Base-by-base conservation (phyloP, 306 rosid genomes). In the Vigna trinervia region DNA sequence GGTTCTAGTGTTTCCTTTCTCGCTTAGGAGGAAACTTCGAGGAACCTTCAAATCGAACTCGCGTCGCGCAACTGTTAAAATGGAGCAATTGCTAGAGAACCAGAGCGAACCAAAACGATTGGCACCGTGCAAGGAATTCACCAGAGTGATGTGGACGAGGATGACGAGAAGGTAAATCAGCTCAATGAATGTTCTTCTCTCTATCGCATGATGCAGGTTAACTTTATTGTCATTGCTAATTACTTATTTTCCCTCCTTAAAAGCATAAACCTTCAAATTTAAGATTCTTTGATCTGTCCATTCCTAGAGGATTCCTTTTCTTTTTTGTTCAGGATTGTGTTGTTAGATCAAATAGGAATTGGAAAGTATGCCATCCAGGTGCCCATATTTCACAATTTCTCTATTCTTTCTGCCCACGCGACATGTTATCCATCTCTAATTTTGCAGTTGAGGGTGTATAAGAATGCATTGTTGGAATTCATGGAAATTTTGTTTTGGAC, bases 301-400 rank as follows among this genome's bases (percentile, higher is more conserved):
- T 72, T 74, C 26, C 20, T 50, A 4, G 53, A 34, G 50, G 12
- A 41, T 10, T 12, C 14, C 4, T 1, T 43, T 10, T 43, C 3
- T 11, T 43, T 10, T 10, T 3, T 11, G 8, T 43, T 43, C 11
- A 94, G 96, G 97, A 94, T 50, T 94, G 98, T 59, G 79, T 94
- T 65, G 83, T 84, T 32, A 82, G 90, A 28, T 77, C 81, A 20
- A 75, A 89, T 81, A 86, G 96, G 83, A 82, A 90, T 48, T 94
- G 97, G 97, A 94, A 91, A 81, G 74, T 84, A 78, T 94, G 98
- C 67, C 98, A 94, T 46, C 38, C 9, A 41, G 93, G 97, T 94
- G 71, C 59, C 36, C 5, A 8, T 36, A 11, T 71, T 68, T 48
- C 53, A 8, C 72, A 19, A 38, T 7, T 2, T 52, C 39, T 53